Percentiles rank a stretch among this genome's conserved stretches.
Conservation (phyloP, 768 basidiomycete species). For the Lactarius psammicola region DNA sequence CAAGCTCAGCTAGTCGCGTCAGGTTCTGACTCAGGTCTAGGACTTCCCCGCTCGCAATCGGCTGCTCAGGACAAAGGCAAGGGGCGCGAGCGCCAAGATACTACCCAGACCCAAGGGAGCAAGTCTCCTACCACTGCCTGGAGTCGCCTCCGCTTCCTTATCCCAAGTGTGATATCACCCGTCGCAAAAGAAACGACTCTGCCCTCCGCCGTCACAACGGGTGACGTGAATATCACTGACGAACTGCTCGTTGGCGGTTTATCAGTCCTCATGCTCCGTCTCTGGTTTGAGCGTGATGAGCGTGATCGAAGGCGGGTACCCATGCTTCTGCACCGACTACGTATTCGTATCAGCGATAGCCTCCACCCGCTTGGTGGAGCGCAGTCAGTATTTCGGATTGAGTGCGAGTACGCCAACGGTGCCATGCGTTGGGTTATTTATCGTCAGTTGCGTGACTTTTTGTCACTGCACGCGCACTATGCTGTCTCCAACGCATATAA, state of each 20-base stretch:
- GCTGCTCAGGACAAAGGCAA: constrained; percentile 15
- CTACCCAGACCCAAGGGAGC: constrained; percentile 28
- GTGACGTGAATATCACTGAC: constrained; percentile 71
- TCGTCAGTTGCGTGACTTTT: constrained; percentile 87
- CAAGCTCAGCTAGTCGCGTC: constrained; percentile 8
- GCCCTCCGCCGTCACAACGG: constrained; percentile 51
- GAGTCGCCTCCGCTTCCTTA: constrained; percentile 61
- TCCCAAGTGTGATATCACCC: constrained; percentile 52
- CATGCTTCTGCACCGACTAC: constrained; percentile 71
- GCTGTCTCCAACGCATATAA: constrained; percentile 79
- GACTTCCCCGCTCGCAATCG: constrained; percentile 4
- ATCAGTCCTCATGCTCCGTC: constrained; percentile 69
- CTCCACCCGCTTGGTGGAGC: constrained; percentile 73
- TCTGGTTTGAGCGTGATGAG: constrained; percentile 89
- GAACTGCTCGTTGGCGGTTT: constrained; percentile 81
- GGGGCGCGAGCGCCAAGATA: constrained; percentile 18
- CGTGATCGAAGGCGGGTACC: constrained; percentile 80
- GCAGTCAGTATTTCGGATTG: constrained; percentile 84
- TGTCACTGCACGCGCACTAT: constrained; percentile 88
- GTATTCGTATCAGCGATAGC: constrained; percentile 84
- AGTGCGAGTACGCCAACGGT: constrained; percentile 96
- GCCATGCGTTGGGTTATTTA: constrained; percentile 93
- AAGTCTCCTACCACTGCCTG: constrained; percentile 46
- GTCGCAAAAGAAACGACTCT: constrained; percentile 34
- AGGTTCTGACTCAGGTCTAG: constrained; percentile 6